Conservation (phyloP, 2,329 filamentous ascomycete species). For the Colletotrichum sp. region DNA sequence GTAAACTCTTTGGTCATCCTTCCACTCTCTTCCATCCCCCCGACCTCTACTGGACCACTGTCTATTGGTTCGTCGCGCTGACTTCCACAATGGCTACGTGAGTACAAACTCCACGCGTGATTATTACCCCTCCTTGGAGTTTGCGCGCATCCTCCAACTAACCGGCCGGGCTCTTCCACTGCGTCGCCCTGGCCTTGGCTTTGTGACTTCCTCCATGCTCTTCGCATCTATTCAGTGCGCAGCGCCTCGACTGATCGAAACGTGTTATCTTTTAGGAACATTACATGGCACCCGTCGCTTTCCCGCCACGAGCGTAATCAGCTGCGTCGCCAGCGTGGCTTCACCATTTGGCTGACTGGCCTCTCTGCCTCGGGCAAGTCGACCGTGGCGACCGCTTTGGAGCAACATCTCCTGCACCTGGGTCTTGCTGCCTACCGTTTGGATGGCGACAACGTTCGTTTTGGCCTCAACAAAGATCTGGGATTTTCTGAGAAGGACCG, state of each 20-base stretch:
- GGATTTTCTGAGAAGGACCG: conserved; percentile 93
- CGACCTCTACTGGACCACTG: background rate
- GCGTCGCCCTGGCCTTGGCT: background rate
- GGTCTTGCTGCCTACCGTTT: conserved; percentile 87
- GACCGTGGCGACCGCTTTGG: conserved; percentile 93
- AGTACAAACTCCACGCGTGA: background rate
- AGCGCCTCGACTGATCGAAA: background rate
- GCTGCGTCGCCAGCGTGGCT: conserved; percentile 82
- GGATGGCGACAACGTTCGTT: conserved; percentile 97
- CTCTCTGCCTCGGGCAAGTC: conserved; percentile 97
- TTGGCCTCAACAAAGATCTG: conserved; percentile 97
- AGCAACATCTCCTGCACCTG: conserved; percentile 92
- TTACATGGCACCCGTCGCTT: conserved; percentile 87
- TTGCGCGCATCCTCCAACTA: background rate
- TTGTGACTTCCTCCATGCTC: background rate
- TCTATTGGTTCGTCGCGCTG: background rate
- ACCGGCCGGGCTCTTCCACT: background rate
- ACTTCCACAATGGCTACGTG: conserved; percentile 32
- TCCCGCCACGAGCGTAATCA: conserved; percentile 77
- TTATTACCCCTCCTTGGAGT: background rate
- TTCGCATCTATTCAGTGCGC: background rate
- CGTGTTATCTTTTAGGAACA: conserved; percentile 65
- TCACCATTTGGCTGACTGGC: conserved; percentile 98
- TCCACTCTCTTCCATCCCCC: background rate
- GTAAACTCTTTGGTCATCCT: background rate